Evolutionary conservation across 2,329 filamentous ascomycete genomes (phyloP).

Genomic region (Aspergillus texensis): DNA sequence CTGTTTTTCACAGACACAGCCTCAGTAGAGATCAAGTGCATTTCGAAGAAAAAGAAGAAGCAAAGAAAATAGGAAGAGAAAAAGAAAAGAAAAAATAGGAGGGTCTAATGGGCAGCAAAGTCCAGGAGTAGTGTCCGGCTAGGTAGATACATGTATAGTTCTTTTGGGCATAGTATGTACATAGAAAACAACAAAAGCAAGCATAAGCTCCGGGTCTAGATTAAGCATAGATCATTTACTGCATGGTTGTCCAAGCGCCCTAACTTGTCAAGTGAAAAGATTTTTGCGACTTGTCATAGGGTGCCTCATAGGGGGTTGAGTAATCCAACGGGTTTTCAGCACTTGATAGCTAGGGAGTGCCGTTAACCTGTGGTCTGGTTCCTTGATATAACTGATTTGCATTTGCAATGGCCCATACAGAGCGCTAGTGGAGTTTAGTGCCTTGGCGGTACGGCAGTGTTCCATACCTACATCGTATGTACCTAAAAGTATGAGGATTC

Average conservation of each 20-base stretch:
- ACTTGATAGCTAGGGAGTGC: not conserved
- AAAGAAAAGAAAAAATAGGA: not conserved
- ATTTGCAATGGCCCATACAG: not conserved
- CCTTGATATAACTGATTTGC: not conserved
- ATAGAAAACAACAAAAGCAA: not conserved
- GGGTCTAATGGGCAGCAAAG: not conserved
- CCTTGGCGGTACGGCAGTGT: constrained; percentile 1
- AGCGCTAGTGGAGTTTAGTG: not conserved
- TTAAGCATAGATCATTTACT: constrained; percentile 1
- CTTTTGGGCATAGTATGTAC: not conserved
- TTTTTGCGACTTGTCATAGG: not conserved
- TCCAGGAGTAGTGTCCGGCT: not conserved
- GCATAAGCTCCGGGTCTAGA: not conserved
- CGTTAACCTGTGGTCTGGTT: constrained; percentile 1
- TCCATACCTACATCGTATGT: not conserved
- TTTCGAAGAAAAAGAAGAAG: not conserved
- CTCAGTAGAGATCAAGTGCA: not conserved
- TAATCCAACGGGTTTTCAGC: not conserved
- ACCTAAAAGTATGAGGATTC: not conserved
- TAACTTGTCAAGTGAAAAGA: not conserved
- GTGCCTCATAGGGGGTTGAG: not conserved
- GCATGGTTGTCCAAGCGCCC: constrained; percentile 5
- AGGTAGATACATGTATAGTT: not conserved
- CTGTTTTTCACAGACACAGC: not conserved
- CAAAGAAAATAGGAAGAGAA: not conserved